Base-by-base conservation (phyloP, 768 basidiomycete genomes). In the Russula abietina region DNA sequence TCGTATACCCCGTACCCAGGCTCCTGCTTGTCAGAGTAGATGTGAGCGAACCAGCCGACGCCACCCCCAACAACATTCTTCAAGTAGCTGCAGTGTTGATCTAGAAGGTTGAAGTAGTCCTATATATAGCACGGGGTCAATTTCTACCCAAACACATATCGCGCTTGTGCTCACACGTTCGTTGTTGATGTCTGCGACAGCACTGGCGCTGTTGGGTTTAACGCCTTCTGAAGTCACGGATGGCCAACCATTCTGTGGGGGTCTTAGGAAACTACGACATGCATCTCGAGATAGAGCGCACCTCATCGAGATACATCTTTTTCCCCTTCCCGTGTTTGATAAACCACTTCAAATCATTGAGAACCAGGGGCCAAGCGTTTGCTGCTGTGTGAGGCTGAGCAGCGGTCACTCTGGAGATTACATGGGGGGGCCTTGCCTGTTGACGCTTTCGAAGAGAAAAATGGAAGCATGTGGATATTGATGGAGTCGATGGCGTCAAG, bases 21-120 rank as follows among this genome's bases (percentile, higher is more conserved):
- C 55, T 79, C 79, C 71, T 84, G 80, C 62, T 71, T 63, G 69
- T 89, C 89, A 6, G 84, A 84, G 69, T 89, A 90, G 59, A 90
- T 85, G 69, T 91, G 89, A 24, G 87, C 87, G 67, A 91, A 91
- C 89, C 89, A 91, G 17, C 88, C 87, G 32, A 90, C 75, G n/a
- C 88, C 88, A 32, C 87, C 88, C 3, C 81, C 82, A 9, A 73
- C 71, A 30, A 81, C 80, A 0, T 67, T 70, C 73, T 91, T 91
- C 69, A 91, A 77, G 68, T 84, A 78, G 12, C 74, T 69, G 69
- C 89, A 91, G 57, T 87, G 80, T 4, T 76, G 71, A 65, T 91
- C 87, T 16, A 91, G 79, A 19, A 91, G 71, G n/a, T 73, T 72
- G 65, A 76, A 89, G 69, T 90, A 91, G 60, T 80, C 81, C 83